These are phyloP conservation scores for Pilaira anomala DNA, from an alignment of 192 early-diverging fungal species.

Conservation along the genomic window DNA sequence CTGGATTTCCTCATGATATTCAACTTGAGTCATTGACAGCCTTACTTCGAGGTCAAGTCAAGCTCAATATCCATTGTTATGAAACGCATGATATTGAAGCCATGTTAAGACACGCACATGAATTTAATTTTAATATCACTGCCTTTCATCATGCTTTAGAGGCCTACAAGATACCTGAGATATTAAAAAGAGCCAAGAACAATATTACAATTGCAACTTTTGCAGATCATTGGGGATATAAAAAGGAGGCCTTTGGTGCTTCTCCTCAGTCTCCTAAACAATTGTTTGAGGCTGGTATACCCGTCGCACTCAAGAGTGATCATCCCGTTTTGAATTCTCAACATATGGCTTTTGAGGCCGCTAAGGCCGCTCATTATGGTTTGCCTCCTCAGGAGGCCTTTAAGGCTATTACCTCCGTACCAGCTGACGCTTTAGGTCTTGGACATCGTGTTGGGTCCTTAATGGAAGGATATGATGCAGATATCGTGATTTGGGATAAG, in stretches of 20 bases:
- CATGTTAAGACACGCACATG: constrained; percentile 64
- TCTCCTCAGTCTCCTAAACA: constrained; percentile 57
- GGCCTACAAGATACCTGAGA: constrained; percentile 65
- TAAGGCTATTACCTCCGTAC: constrained; percentile 65
- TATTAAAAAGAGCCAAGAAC: constrained; percentile 53
- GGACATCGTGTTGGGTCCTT: constrained; percentile 66
- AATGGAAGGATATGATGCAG: constrained; percentile 70
- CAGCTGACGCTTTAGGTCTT: constrained; percentile 65
- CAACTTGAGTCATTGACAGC: constrained; percentile 59
- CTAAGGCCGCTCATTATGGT: constrained; percentile 71
- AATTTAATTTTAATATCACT: constrained; percentile 70
- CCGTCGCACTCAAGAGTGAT: constrained; percentile 74
- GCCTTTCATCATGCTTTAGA: constrained; percentile 80
- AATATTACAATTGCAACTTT: constrained; percentile 73
- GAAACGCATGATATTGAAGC: constrained; percentile 70
- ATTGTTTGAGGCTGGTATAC: constrained; percentile 62
- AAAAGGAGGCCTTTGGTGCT: constrained; percentile 74
- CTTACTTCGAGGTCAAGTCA: constrained; percentile 65
- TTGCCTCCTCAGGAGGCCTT: constrained; percentile 56
- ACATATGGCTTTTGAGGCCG: constrained; percentile 74
- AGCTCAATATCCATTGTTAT: constrained; percentile 72
- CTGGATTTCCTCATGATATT: constrained; percentile 59
- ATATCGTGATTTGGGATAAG: constrained; percentile 76
- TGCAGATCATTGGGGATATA: constrained; percentile 64
- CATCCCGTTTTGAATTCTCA: constrained; percentile 76